phyloP scores from a whole-genome alignment of 208 protist genomes.

The Leishmania martiniquensis region DNA sequence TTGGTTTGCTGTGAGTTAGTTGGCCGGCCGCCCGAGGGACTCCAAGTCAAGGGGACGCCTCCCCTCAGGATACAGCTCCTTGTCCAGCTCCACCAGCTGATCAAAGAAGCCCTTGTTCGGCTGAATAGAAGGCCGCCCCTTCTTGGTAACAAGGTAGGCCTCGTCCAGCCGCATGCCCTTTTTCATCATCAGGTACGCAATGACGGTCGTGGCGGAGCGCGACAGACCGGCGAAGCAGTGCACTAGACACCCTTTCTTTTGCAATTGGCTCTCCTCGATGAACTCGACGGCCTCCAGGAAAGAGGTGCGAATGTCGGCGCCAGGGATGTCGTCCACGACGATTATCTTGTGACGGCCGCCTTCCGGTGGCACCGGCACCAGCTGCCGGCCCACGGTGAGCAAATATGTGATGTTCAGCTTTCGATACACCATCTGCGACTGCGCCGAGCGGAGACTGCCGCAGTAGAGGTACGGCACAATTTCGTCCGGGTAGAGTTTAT shows the following conservation, averaged over 20 bases:
- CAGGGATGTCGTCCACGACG: constrained; percentile 87
- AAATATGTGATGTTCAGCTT: constrained; percentile 82
- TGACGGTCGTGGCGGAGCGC: constrained; percentile 87
- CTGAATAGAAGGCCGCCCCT: constrained; percentile 76
- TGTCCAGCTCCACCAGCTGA: constrained; percentile 75
- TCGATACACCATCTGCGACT: constrained; percentile 87
- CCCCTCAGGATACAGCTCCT: constrained; percentile 56
- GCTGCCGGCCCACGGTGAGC: constrained; percentile 81
- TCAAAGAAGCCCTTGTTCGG: constrained; percentile 87
- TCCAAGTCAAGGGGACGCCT: constrained; percentile 56
- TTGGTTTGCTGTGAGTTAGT: neutral
- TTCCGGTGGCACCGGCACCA: constrained; percentile 71
- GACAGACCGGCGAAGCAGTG: constrained; percentile 93
- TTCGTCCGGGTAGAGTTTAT: constrained; percentile 92
- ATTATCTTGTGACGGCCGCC: constrained; percentile 71
- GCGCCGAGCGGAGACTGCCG: constrained; percentile 82
- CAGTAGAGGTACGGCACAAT: constrained; percentile 85
- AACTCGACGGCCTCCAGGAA: constrained; percentile 78
- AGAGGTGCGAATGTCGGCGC: constrained; percentile 74
- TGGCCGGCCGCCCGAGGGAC: constrained; percentile 42
- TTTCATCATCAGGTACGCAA: constrained; percentile 89
- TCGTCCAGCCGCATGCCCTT: constrained; percentile 88
- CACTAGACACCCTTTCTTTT: constrained; percentile 69
- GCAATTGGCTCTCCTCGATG: constrained; percentile 73
- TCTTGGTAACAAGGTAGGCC: constrained; percentile 75